Evolutionary conservation across 441 rosid species (phyloP), one percentile per base, ranked within the genome.

Genomic region (Croton setiger): DNA sequence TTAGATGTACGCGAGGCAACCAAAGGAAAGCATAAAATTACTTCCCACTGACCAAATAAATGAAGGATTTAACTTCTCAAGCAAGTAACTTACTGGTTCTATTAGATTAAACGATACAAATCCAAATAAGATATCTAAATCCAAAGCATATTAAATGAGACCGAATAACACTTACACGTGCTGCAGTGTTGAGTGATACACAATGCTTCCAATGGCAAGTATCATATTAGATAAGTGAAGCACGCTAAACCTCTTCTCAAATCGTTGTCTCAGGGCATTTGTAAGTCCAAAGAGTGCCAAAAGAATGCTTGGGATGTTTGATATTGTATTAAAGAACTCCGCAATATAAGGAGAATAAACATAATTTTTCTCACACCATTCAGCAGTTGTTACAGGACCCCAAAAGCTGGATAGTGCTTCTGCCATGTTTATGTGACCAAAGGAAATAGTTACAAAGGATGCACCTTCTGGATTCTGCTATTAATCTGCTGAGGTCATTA

Each of bases 331-430:
- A 79, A 73, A 90, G 68, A 91, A 94, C 77, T 94, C 98, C 1
- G 98, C 98, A 52, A 90, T 80, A 73, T 94, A 91, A 6, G 97
- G 81, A n/a, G 96, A 89, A 76, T 87, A 72, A 12, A 60, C 81
- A 37, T 88, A 90, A 76, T 94, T 94, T 70, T 78, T 81, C 87
- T 94, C 97, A 72, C 98, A 94, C 76, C 96, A 85, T 36, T 94
- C 97, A 21, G 87, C 75, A 49, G 97, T 84, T 31, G 97, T 91
- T 76, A 94, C 96, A 2, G 98, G 97, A 68, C 97, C 98, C 98
- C 98, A 94, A 78, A 91, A 94, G 79, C 93, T 90, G 3, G 95
- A 77, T 68, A 88, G 63, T 65, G 85, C 90, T 78, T 87, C 90
- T 0, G 87, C 90, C 98, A 94, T 94, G 76, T 78, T 76, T 63